Percentiles rank a stretch among this genome's conserved stretches.
These are phyloP conservation scores for Pezicula rhizophila DNA, from an alignment of 2,329 filamentous ascomycete genomes.

Conservation along the genomic window DNA sequence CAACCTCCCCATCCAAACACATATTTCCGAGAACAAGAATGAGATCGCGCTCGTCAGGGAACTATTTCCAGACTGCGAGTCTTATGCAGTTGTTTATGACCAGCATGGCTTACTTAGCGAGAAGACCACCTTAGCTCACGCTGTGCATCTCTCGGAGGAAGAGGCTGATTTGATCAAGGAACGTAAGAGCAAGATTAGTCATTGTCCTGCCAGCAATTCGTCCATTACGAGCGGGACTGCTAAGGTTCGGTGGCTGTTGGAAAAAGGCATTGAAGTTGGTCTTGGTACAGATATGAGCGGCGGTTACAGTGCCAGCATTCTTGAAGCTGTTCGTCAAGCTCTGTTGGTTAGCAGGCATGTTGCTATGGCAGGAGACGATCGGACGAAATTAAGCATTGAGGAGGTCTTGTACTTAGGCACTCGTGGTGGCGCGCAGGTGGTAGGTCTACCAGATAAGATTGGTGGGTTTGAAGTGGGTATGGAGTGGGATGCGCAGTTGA, in stretches of 20 bases:
- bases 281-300: slow-evolving; percentile 89
- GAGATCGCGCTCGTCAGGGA: slow-evolving; percentile 67
- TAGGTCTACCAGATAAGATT: slow-evolving; percentile 65
- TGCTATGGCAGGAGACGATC: slow-evolving; percentile 45
- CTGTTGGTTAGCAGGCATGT: slow-evolving; percentile 70
- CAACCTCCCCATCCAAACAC: slow-evolving; percentile 72
- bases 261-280: slow-evolving; percentile 71
- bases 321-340: slow-evolving; percentile 79
- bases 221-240: slow-evolving; percentile 75
- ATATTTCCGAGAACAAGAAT: slow-evolving; percentile 75
- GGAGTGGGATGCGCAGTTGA: slow-evolving; percentile 86
- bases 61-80: slow-evolving; percentile 58
- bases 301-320: slow-evolving; percentile 74
- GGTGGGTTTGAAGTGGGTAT: slow-evolving; percentile 82
- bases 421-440: slow-evolving; percentile 74
- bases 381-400: slow-evolving; percentile 69
- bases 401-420: slow-evolving; percentile 86
- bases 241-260: slow-evolving; percentile 66
- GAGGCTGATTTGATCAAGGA: slow-evolving; percentile 61
- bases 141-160: slow-evolving; percentile 62
- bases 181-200: slow-evolving; percentile 62
- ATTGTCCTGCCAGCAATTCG: slow-evolving; percentile 85
- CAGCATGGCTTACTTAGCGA: slow-evolving; percentile 59
- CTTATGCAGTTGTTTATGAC: slow-evolving; percentile 80
- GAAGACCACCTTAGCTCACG: slow-evolving; percentile 80